A percentile compares a stretch with the other conserved stretches of the same genome.
Conservation (phyloP, 371 early-diverging fungal species). For the Mycotypha africana region DNA sequence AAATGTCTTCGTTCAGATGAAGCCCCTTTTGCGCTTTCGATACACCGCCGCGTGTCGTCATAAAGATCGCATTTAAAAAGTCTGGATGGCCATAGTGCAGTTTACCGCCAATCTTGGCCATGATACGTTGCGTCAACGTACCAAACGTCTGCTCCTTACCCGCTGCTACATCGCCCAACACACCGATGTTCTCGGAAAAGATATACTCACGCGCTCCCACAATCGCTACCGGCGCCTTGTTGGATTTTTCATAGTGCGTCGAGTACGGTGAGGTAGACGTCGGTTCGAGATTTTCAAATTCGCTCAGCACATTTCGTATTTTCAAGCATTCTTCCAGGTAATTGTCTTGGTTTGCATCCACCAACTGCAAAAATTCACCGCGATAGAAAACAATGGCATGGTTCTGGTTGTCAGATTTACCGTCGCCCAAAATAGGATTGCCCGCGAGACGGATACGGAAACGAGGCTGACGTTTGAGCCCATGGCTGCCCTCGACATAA, state of each 20-base stretch:
- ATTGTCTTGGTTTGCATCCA: slow-evolving; percentile 93
- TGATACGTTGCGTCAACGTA: slow-evolving; percentile 82
- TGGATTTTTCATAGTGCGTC: slow-evolving; percentile 23
- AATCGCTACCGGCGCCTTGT: slow-evolving; percentile 77
- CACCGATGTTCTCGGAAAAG: slow-evolving; percentile 85
- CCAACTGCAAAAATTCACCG: slow-evolving; percentile 80
- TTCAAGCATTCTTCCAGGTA: slow-evolving; percentile 87
- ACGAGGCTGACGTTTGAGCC: slow-evolving; percentile 56
- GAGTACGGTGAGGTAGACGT: slow-evolving; percentile 62
- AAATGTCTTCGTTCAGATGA: slow-evolving; percentile 92
- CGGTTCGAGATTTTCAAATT: slow-evolving; percentile 68
- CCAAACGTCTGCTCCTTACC: slow-evolving; percentile 91
- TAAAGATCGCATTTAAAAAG: slow-evolving; percentile 83
- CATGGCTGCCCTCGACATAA: slow-evolving; percentile 47
- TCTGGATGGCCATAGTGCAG: slow-evolving; percentile 92
- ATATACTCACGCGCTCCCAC: slow-evolving; percentile 92
- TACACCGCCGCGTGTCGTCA: slow-evolving; percentile 86
- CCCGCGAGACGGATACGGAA: slow-evolving; percentile 82
- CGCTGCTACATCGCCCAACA: slow-evolving; percentile 87
- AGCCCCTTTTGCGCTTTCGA: slow-evolving; percentile 89
- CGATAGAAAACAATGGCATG: slow-evolving; percentile 77
- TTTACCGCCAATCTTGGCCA: slow-evolving; percentile 79
- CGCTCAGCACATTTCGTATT: slow-evolving; percentile 79
- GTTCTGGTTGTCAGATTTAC: slow-evolving; percentile 91
- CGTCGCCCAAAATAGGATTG: slow-evolving; percentile 90